Evolutionary conservation across 2,329 filamentous ascomycete species (phyloP).

Genomic region (Fusarium buharicum): DNA sequence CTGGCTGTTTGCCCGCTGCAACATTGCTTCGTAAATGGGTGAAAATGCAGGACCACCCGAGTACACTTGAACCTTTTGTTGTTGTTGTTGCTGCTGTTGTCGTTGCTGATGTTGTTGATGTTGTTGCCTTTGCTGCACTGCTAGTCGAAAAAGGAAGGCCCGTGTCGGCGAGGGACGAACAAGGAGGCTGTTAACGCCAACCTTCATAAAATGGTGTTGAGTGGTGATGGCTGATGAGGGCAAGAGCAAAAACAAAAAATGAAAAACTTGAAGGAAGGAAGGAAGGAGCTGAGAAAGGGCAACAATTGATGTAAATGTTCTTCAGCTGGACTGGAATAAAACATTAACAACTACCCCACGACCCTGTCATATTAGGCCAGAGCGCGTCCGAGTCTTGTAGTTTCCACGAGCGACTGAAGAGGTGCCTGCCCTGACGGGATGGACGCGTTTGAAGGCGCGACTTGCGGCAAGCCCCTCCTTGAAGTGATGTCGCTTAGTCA

Average conservation of each 20-base stretch:
- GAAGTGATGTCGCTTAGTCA: constrained; percentile 33
- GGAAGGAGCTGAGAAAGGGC: neutral
- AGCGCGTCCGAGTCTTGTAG: constrained; percentile 29
- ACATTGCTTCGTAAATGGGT: constrained; percentile 47
- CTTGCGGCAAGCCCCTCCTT: constrained; percentile 19
- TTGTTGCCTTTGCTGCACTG: constrained; percentile 21
- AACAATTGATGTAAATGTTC: constrained; percentile 6
- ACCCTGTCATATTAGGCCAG: constrained; percentile 21
- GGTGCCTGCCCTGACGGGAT: constrained; percentile 7
- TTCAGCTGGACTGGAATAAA: constrained; percentile 11
- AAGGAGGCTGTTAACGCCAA: constrained; percentile 47
- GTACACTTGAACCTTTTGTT: constrained; percentile 43
- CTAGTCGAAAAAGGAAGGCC: constrained; percentile 42
- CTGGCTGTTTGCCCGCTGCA: constrained; percentile 51
- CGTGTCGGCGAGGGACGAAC: constrained; percentile 53
- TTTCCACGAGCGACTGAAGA: constrained; percentile 4
- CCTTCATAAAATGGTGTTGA: constrained; percentile 50
- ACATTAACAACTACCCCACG: constrained; percentile 13
- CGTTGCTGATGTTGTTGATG: neutral
- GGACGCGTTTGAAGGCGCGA: constrained; percentile 39
- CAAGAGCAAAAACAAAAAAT: neutral
- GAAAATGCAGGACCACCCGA: constrained; percentile 24
- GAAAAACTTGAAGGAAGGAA: neutral
- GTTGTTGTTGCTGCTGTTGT: constrained; percentile 18
- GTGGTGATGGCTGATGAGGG: constrained; percentile 8